These are phyloP conservation scores for Camelina sativa DNA, from an alignment of 345 rosid species.

Conservation along the genomic window DNA sequence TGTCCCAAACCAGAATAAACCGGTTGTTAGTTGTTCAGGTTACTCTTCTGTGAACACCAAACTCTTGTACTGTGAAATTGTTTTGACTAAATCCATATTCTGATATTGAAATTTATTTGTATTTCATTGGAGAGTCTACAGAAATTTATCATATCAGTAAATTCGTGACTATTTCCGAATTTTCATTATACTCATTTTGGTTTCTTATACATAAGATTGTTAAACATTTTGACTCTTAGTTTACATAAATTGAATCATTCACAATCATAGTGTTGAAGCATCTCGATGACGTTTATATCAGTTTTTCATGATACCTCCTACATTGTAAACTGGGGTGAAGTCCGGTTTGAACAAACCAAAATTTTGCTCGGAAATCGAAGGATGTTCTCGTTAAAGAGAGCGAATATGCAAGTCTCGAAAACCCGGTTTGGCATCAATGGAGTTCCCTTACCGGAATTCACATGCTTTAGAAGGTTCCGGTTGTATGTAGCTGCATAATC, in stretches of 20 bases:
- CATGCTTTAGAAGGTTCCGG: constrained; percentile 69
- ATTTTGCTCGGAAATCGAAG: constrained; percentile 64
- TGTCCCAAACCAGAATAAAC: constrained; percentile 16
- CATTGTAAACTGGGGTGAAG: constrained; percentile 65
- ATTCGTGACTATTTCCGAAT: neutral
- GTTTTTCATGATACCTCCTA: constrained; percentile 53
- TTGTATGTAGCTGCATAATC: constrained; percentile 66
- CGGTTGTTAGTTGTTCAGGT: constrained; percentile 27
- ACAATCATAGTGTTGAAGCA: too few relatives aligned
- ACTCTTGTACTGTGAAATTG: constrained; percentile 10
- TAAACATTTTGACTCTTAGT: too few relatives aligned
- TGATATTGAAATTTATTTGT: neutral
- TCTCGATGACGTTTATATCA: constrained; percentile 19
- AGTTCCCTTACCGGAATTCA: constrained; percentile 81
- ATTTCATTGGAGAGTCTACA: neutral
- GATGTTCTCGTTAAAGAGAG: constrained; percentile 79
- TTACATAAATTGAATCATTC: too few relatives aligned
- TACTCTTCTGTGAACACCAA: constrained; percentile 6
- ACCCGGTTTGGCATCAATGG: constrained; percentile 87
- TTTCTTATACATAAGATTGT: neutral
- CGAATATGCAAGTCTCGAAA: constrained; percentile 68
- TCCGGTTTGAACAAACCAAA: constrained; percentile 85
- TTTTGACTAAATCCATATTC: constrained; percentile 10
- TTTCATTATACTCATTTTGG: neutral
- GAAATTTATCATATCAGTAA: neutral